These are phyloP conservation scores for Mycena maculata DNA, from an alignment of 768 basidiomycete species.

Conservation along the genomic window DNA sequence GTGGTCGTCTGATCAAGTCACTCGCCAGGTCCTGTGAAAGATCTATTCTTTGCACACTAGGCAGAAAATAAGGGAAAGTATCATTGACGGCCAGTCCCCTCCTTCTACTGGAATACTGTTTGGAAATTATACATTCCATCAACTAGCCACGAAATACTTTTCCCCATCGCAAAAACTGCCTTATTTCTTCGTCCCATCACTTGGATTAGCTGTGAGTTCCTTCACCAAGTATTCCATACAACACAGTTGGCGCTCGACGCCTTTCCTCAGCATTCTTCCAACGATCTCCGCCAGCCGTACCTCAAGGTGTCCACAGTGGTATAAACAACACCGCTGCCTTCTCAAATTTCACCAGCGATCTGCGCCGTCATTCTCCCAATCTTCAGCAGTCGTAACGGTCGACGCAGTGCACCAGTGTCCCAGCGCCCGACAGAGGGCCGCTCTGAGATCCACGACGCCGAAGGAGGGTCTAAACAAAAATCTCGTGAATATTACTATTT, in stretches of 20 bases:
- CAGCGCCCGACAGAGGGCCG: conserved; percentile 34
- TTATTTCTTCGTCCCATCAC: conserved; percentile 38
- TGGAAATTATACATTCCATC: conserved; percentile 35
- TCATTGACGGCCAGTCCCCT: conserved; percentile 24
- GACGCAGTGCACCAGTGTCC: conserved; percentile 38
- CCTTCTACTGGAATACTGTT: conserved; percentile 23
- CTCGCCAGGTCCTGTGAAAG: no score
- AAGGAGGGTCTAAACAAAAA: conserved; percentile 41
- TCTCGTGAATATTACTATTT: conserved; percentile 37
- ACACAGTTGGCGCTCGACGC: conserved; percentile 35
- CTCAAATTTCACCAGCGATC: conserved; percentile 26
- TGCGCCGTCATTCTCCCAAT: conserved; percentile 43
- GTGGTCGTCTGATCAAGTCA: no score
- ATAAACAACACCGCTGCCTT: conserved; percentile 39
- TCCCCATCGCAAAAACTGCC: conserved; percentile 39
- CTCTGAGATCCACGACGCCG: conserved; percentile 41
- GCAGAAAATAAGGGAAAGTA: no score
- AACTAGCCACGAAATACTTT: conserved; percentile 38
- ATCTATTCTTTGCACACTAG: no score
- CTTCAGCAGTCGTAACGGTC: conserved; percentile 43
- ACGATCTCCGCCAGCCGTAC: conserved; percentile 42
- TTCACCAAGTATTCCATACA: conserved; percentile 29
- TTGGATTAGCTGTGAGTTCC: conserved; percentile 36
- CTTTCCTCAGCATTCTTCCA: conserved; percentile 23
- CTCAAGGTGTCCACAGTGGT: conserved; percentile 45